Base-by-base conservation (phyloP, 345 rosid genomes). In the Ceriops zippeliana region DNA sequence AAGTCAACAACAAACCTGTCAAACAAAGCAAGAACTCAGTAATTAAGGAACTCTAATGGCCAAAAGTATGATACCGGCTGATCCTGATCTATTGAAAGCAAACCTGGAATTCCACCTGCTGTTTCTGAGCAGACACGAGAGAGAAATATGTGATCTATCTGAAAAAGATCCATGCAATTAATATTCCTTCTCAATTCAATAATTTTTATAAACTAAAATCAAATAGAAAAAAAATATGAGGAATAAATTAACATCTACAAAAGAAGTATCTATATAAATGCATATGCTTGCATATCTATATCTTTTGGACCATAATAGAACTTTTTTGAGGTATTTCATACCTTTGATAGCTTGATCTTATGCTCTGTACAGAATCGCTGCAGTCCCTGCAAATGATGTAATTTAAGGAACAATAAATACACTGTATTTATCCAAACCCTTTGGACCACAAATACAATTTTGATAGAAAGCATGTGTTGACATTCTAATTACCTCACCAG, bases 91-190 rank as follows among this genome's bases (percentile, higher is more conserved):
- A 58, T 28, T 83, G 49, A 42, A 42, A 42, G 15, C 85, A 58
- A 68, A 91, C 97, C 97, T 83, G 97, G 97, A 81, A 93, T 89
- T 76, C 98, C 98, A 68, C 95, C 95, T 7, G 98, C 90, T 51
- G 98, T 91, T 81, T 93, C 96, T 72, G 98, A 88, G 85, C 96
- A 88, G n/a, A 91, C 96, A 63, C 93, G 97, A 61, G 97, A 93
- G 74, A 91, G 81, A 80, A 93, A 89, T 81, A 93, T 79, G 78
- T 91, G 93, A 85, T 93, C 96, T 77, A 93, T 84, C 97, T 93
- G 90, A 80, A 80, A 46, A 69, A 46, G 47, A 46, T 65, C 71
- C 75, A 46, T 53, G 17, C 67, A 15, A n/a, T 73, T 54, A 74
- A 35, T 22, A 54, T 24, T 20, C 60, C 7, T 4, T 9, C 37